Percentiles rank a stretch among this genome's conserved stretches.
These are phyloP conservation scores for Leccinum angustisporum DNA, from an alignment of 1,284 basidiomycete genomes.

Conservation along the genomic window DNA sequence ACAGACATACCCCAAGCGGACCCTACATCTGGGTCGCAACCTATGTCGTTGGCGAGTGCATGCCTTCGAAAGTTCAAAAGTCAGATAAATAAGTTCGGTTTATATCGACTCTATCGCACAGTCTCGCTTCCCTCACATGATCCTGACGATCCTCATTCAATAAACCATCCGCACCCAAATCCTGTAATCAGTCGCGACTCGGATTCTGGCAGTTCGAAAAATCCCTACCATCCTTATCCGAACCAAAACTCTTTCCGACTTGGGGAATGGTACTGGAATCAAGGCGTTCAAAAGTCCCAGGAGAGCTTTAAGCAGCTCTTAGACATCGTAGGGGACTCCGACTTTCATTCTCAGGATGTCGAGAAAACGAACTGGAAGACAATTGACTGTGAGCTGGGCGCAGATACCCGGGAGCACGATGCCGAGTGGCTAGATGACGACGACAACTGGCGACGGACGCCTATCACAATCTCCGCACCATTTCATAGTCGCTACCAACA, in stretches of 20 bases:
- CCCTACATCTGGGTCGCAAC: neutral
- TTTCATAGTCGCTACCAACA: neutral
- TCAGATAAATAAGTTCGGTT: neutral
- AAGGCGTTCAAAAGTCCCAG: neutral
- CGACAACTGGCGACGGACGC: neutral
- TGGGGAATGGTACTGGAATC: neutral
- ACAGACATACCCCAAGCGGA: neutral
- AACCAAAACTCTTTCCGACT: neutral
- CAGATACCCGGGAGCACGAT: neutral
- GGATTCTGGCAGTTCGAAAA: neutral
- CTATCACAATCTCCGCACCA: neutral
- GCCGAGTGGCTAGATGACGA: neutral
- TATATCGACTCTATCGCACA: neutral
- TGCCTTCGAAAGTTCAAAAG: neutral
- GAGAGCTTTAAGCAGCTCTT: neutral
- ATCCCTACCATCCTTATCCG: neutral
- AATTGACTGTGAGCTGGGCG: neutral
- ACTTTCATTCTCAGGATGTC: neutral
- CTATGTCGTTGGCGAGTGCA: neutral
- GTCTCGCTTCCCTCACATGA: neutral
- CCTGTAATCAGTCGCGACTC: neutral
- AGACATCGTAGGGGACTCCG: no score
- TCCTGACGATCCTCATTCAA: neutral
- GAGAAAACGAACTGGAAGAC: neutral
- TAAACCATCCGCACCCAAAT: neutral